Evolutionary conservation across 2,329 filamentous ascomycete species (phyloP), one percentile per base, ranked within the genome.

Genomic region (Exophiala dermatitidis): DNA sequence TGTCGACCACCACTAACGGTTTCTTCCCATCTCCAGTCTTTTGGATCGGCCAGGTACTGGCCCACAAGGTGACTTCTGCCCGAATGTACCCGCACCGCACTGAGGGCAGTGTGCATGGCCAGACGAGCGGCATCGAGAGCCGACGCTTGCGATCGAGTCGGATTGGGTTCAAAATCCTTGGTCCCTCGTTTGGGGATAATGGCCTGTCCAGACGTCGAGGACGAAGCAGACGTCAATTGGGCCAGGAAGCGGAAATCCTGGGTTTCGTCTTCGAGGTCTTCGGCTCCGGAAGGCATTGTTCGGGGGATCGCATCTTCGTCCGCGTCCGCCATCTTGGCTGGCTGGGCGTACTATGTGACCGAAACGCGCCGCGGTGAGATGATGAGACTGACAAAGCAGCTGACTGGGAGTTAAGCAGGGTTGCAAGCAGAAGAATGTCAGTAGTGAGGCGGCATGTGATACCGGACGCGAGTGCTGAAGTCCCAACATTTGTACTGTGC

Each of bases 161-260:
- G 87, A 71, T 97, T 90, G 30, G 87, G 84, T 72, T 97, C 93
- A 68, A 96, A 98, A 72, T 98, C 93, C 70, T 98, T 98, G 68
- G 95, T 90, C 56, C 93, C 93, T 59, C 90, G 88, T 61, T 91
- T 90, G 34, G 95, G 89, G 7, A 90, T 79, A 62, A 82, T 62
- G 10, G 68, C 58, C 53, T 69, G 63, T 30, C 64, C 61, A 29
- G 63, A 57, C 37, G 70, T 68, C 45, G 68, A 61, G 41, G 69
- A 12, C 36, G 36, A 7, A 30, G 36, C 10, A 32, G 74, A 77
- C 68, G 74, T 77, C 60, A 83, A 67, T 54, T 74, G 74, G 57
- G 74, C 74, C 38, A 85, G 83, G 58, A 90, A 84, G 60, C 87
- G 84, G 69, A 91, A 96, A 71, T 97, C 91, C 65, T 90, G 89